These are phyloP conservation scores for Brassica napus DNA, from an alignment of 345 rosid species.

Conservation along the genomic window Da-Ae NC_063449.1:9599501-9600000, in stretches of 20 bases:
- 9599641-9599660: not conserved
- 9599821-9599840: not conserved
- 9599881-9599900: conserved; percentile 24
- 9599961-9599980: conserved; percentile 19
- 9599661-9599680: not conserved
- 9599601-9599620: not conserved
- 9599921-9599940: not conserved
- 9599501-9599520: not conserved
- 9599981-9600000: conserved; percentile 36
- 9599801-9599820: conserved; percentile 9
- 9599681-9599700: not conserved
- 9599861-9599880: conserved; percentile 18
- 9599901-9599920: not conserved
- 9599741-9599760: not conserved
- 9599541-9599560: not conserved
- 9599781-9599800: not conserved
- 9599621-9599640: not conserved
- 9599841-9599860: conserved; percentile 35
- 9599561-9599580: not conserved
- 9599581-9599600: not conserved
- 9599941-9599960: not conserved
- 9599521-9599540: not conserved
- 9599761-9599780: not conserved
- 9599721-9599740: not conserved
- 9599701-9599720: not conserved